Evolutionary conservation across 2,329 filamentous ascomycete genomes (phyloP).

Genomic region (Diaporthe aspalathi): DNA sequence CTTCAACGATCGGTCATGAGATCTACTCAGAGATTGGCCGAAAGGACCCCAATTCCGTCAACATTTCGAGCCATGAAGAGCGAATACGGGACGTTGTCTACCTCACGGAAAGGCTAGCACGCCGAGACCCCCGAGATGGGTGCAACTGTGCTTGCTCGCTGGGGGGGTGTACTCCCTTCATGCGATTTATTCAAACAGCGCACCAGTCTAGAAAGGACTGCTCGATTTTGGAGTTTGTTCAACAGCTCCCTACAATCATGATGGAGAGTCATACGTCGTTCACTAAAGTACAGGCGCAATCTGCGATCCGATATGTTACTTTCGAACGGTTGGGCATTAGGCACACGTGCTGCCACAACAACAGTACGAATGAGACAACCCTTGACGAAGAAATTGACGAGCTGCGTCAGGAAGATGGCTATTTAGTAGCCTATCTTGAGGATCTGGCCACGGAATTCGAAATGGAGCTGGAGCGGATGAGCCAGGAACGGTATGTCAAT

Average conservation of each 20-base stretch:
- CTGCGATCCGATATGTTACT: slow-evolving; percentile 15
- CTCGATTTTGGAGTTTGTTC: background rate
- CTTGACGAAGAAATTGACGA: slow-evolving; percentile 2
- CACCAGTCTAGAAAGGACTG: too few relatives aligned
- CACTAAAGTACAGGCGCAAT: slow-evolving; percentile 13
- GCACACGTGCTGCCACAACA: slow-evolving; percentile 11
- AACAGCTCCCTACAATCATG: background rate
- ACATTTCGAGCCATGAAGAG: background rate
- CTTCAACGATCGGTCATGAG: slow-evolving; percentile 11
- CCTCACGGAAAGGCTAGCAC: background rate
- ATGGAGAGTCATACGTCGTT: background rate
- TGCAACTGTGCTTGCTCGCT: slow-evolving; percentile 23
- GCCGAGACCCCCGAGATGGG: background rate
- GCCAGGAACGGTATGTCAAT: slow-evolving; percentile 3
- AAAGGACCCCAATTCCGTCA: too few relatives aligned
- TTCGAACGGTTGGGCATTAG: slow-evolving; percentile 17
- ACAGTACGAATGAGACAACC: too few relatives aligned
- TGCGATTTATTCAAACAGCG: slow-evolving; percentile 28
- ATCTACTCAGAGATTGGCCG: slow-evolving; percentile 3
- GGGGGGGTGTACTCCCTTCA: slow-evolving; percentile 18
- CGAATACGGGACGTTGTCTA: background rate
- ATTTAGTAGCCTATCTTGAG: background rate
- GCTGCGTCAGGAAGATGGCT: slow-evolving; percentile 3
- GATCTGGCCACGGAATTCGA: background rate
- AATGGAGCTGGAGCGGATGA: background rate